Conservation (phyloP, 495 filamentous ascomycete species). For the Penicillium malachiteum region DNA sequence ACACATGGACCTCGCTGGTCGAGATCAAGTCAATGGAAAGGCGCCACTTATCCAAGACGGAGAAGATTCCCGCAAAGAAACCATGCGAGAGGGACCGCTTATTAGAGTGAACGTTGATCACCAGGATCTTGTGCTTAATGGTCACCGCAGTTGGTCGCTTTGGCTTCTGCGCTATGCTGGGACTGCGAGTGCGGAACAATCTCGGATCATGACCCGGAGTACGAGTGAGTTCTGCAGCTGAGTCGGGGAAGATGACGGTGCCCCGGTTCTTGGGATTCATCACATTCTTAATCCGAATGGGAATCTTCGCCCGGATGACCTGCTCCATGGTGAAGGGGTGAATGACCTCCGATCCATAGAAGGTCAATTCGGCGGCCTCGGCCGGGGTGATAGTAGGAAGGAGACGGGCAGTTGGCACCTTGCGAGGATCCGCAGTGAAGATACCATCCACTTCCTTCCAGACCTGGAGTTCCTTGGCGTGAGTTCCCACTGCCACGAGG, state of each 20-base stretch:
- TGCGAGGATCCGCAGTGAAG: slow-evolving; percentile 83
- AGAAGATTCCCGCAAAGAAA: slow-evolving; percentile 89
- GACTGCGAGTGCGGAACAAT: slow-evolving; percentile 48
- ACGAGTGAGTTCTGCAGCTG: slow-evolving; percentile 46
- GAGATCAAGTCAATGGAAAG: slow-evolving; percentile 92
- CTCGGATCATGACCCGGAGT: slow-evolving; percentile 46
- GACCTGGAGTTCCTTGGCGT: slow-evolving; percentile 78
- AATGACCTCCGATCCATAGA: slow-evolving; percentile 93
- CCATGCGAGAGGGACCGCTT: slow-evolving; percentile 84
- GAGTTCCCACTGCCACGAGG: slow-evolving; percentile 72
- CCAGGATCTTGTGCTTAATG: slow-evolving; percentile 87
- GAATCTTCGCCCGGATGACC: slow-evolving; percentile 87
- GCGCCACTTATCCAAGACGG: slow-evolving; percentile 72
- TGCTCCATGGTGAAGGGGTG: slow-evolving; percentile 99
- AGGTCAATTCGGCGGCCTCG: slow-evolving; percentile 87
- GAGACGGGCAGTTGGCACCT: slow-evolving; percentile 80
- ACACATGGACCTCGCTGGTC: slow-evolving; percentile 91
- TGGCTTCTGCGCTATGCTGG: slow-evolving; percentile 49
- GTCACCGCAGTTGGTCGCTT: slow-evolving; percentile 90
- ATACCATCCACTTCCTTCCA: slow-evolving; percentile 95
- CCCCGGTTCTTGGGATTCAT: slow-evolving; percentile 87
- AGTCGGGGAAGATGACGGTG: slow-evolving; percentile 73
- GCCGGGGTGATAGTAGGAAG: slow-evolving; percentile 77
- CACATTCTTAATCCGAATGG: slow-evolving; percentile 97
- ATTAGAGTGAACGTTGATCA: slow-evolving; percentile 95